Evolutionary conservation across 2,329 filamentous ascomycete genomes (phyloP), one percentile per base, ranked within the genome.

Genomic region (Myotisia sp.): DNA sequence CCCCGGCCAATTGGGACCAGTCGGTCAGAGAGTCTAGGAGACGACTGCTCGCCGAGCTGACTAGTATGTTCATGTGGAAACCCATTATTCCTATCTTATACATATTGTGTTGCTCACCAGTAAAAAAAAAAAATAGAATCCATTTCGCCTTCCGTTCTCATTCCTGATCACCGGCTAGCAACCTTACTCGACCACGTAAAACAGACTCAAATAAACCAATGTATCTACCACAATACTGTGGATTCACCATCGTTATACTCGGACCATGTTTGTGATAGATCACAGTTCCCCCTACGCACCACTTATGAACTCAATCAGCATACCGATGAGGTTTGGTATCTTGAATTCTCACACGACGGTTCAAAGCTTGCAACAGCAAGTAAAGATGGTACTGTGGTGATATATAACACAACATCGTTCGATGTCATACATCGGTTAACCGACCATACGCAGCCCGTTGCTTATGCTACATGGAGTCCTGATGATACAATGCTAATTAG

Each of bases 131-230:
- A n/a, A 39, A 12, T 46, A 87, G 81, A 70, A 64, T 93, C 75
- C 37, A 92, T 98, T 54, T 93, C 90, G 1, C 87, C 90, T 0
- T 90, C 85, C 3, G 82, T 93, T 28, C 95, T 98, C 86, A 79
- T 98, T 36, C 90, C 90, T 1, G 83, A 93, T 50, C 82, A 90
- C 54, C 77, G 90, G 5, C 65, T 98, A 28, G 83, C 84, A 2
- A 70, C 76, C 21, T 64, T 98, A 10, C 63, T 98, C 34, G 70
- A 86, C 37, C 76, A 92, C 44, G 76, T 93, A 23, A 93, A 94
- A 53, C 70, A 78, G 41, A 74, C 69, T 42, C 87, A 94, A 59
- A 81, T 94, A 38, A 71, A 76, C 33, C 73, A 71, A 19, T 98
- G 90, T 53, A 61, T 86, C 24, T 95, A 86, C 55, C 90, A 98